Evolutionary conservation across 2,329 filamentous ascomycete genomes (phyloP), one percentile per base, ranked within the genome.

Genomic region (Ceratocystis papillata): DNA sequence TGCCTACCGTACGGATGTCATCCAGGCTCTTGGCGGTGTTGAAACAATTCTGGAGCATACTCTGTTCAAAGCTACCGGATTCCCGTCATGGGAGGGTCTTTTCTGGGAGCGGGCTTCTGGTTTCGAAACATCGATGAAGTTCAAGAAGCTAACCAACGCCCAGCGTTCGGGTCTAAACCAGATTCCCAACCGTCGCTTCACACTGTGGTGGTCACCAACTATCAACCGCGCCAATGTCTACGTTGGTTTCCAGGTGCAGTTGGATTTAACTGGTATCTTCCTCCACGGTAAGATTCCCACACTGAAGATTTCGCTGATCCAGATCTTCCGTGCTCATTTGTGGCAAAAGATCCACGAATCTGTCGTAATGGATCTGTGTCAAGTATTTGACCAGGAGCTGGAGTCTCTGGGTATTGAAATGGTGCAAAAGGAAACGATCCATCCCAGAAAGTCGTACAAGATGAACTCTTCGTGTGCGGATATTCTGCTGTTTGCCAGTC

Each of bases 271-370:
- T 0, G 94, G 94, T 74, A 99, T 99, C 69, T 99, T 99, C 85
- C 81, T 99, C 74, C 95, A 99, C 79, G 94, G 94, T 72, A 99
- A 99, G 78, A 99, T 99, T 67, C 95, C 94, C 0, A 99, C 94
- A 0, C 78, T 99, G 55, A 99, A 99, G 78, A 99, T 99, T 69
- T 96, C 92, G 0, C 80, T 99, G 65, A 99, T 99, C 68, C 94
- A 99, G 74, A 99, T 99, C 72, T 99, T 99, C 89, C 87, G 94
- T 74, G 94, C 95, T 64, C 94, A 99, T 84, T 86, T 99, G 80
- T 99, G 94, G 94, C 94, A 99, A 76, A 99, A 99, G 81, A 97
- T 99, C 60, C 95, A 99, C 76, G 94, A 99, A 76, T 95, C 89
- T 0, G 92, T 97, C 0, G 93, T 96, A 44, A 99, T 99, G 94